phyloP scores from a whole-genome alignment of 192 early-diverging fungal genomes.

The Phycomyces nitens region DNA sequence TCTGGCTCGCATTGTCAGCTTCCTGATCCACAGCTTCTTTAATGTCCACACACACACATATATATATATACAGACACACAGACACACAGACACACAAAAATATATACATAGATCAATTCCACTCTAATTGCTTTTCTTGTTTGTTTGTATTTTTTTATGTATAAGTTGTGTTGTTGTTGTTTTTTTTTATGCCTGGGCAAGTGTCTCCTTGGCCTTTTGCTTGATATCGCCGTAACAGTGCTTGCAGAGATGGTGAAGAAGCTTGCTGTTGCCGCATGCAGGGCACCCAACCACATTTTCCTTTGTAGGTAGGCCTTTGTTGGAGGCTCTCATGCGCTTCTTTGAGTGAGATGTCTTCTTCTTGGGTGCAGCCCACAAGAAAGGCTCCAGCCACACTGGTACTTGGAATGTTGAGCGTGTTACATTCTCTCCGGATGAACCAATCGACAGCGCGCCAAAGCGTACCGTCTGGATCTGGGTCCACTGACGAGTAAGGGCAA shows the following conservation, averaged over 20 bases:
- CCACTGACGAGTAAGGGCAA: not conserved
- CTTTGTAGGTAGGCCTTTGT: slow-evolving; percentile 70
- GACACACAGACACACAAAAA: not conserved
- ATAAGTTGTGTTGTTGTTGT: not conserved
- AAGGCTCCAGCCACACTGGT: slow-evolving; percentile 51
- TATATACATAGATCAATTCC: not conserved
- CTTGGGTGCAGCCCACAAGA: slow-evolving; percentile 86
- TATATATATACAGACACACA: not conserved
- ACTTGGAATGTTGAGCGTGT: slow-evolving; percentile 19
- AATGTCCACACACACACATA: not conserved
- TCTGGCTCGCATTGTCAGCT: not conserved
- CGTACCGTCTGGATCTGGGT: not conserved
- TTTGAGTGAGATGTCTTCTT: slow-evolving; percentile 90
- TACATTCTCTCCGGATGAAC: not conserved
- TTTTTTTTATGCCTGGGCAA: slow-evolving; percentile 2
- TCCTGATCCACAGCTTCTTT: not conserved
- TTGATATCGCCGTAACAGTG: slow-evolving; percentile 72
- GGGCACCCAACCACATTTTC: slow-evolving; percentile 71
- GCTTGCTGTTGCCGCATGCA: slow-evolving; percentile 69
- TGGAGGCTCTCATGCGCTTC: slow-evolving; percentile 80
- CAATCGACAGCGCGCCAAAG: not conserved
- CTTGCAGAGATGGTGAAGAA: slow-evolving; percentile 74
- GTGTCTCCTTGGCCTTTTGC: slow-evolving; percentile 18
- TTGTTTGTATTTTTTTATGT: not conserved
- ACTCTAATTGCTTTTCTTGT: not conserved